Conservation (phyloP, 1,284 basidiomycete species). For the Phaffia rhodozyma region DNA sequence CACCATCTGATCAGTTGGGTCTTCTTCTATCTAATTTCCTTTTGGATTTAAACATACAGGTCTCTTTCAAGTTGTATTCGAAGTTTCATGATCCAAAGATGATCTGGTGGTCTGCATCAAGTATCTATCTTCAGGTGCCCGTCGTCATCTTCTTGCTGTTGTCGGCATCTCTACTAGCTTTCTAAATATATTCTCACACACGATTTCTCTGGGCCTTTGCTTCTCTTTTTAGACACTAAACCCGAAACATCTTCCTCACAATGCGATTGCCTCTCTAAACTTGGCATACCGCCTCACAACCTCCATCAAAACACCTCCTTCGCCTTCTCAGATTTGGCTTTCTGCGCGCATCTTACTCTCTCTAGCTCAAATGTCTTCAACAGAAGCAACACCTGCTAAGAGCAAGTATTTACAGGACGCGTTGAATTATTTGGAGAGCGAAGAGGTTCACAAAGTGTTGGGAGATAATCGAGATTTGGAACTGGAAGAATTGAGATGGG, state of each 20-base stretch:
- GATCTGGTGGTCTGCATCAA: constrained; percentile 69
- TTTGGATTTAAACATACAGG: constrained; percentile 39
- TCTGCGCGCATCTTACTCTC: constrained; percentile 53
- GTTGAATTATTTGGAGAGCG: constrained; percentile 52
- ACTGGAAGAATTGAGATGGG: constrained; percentile 59
- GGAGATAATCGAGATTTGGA: constrained; percentile 48
- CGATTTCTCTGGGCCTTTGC: background rate
- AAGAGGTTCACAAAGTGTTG: constrained; percentile 53
- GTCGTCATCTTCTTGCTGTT: background rate
- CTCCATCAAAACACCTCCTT: constrained; percentile 48
- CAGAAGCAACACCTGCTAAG: constrained; percentile 13
- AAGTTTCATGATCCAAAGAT: constrained; percentile 64
- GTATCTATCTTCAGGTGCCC: constrained; percentile 51
- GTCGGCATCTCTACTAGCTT: background rate
- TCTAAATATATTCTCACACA: background rate
- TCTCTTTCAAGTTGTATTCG: constrained; percentile 63
- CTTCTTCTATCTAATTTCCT: constrained; percentile 16
- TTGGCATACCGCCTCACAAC: constrained; percentile 56
- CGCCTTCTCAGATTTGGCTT: constrained; percentile 59
- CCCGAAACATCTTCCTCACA: constrained; percentile 53
- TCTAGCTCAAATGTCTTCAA: background rate
- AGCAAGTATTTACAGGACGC: constrained; percentile 38
- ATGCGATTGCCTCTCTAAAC: constrained; percentile 52
- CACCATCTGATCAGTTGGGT: constrained; percentile 11
- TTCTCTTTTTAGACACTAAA: constrained; percentile 19